Base-by-base conservation (phyloP, 805 yeast species). In the Isabelozyma gotoi region DNA sequence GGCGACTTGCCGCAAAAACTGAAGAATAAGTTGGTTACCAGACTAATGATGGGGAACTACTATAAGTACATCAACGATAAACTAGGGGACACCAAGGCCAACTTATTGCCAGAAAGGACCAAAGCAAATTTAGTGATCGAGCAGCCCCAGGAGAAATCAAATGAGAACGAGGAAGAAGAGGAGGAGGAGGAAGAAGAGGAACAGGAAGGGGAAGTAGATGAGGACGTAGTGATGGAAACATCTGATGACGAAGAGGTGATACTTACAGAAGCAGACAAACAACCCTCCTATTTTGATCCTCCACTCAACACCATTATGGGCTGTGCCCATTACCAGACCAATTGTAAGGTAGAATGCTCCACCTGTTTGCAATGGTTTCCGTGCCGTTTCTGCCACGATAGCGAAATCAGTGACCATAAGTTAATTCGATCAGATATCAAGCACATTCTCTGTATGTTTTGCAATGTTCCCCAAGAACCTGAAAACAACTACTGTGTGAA, bases 361-460 rank as follows among this genome's bases (percentile, higher is more conserved):
- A 73, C 74, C 2, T 91, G 97, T 57, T 63, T 71, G 24, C 73
- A 74, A 56, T 91, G 96, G 92, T 85, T 71, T 51, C 66, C 88
- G 2, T 91, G 97, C 64, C 76, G 96, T 11, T 79, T 87, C 50
- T 91, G 97, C 59, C 97, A 91, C 63, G 96, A 86, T 55, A 73
- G 67, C n/a, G 76, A 61, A 19, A 73, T 75, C 17, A 56, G 70
- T 10, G 95, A 85, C 60, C 79, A 74, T 50, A 76, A 88, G 56
- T 64, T 72, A 27, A 42, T 57, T 3, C 73, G 96, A 37, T 68
- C 71, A 19, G 74, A 76, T 37, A 86, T 88, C 2, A 73, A 71
- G 45, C 84, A 84, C 57, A 78, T 91, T 45, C 72, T 89, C 52
- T 91, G 97, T 63, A 85, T 90, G 95, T 60, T 68, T 46, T 91